A percentile compares a stretch with the other conserved stretches of the same genome.
phyloP scores from a whole-genome alignment of 495 filamentous ascomycete genomes.

The Neurospora sp. region DNA sequence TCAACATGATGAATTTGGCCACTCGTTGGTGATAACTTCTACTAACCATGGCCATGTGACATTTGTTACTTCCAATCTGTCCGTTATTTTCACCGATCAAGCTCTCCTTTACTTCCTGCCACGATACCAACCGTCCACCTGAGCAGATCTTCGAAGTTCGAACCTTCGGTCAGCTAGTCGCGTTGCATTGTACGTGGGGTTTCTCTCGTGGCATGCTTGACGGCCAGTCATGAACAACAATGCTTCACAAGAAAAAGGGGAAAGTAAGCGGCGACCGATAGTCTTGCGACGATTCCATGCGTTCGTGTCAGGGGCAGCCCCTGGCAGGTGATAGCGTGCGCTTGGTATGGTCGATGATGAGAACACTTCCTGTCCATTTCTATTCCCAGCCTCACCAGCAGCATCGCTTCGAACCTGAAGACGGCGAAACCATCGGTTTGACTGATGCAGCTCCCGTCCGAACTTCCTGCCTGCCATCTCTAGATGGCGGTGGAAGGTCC shows the following conservation, averaged over 20 bases:
- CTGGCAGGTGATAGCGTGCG: neutral
- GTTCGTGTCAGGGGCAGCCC: neutral
- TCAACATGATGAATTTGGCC: neutral
- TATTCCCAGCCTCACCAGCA: neutral
- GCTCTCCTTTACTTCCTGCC: neutral
- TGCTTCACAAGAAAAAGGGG: neutral
- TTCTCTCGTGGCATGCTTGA: neutral
- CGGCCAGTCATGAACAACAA: neutral
- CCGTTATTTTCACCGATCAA: neutral
- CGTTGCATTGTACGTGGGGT: neutral
- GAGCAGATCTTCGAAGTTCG: neutral
- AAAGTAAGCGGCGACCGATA: neutral
- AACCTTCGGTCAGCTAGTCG: neutral
- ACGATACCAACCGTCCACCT: neutral
- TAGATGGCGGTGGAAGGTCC: neutral
- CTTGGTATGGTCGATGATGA: too few species aligned
- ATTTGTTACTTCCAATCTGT: neutral
- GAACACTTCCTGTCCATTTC: neutral
- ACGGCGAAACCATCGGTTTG: neutral
- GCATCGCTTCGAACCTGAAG: neutral
- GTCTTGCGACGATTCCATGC: neutral
- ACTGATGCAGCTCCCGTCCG: neutral
- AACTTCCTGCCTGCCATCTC: neutral
- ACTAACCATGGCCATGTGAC: neutral
- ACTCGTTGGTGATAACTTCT: neutral